Percentiles rank a stretch among this genome's conserved stretches.
Conservation (phyloP, 768 basidiomycete species). For the Pluteus cervinus region DNA sequence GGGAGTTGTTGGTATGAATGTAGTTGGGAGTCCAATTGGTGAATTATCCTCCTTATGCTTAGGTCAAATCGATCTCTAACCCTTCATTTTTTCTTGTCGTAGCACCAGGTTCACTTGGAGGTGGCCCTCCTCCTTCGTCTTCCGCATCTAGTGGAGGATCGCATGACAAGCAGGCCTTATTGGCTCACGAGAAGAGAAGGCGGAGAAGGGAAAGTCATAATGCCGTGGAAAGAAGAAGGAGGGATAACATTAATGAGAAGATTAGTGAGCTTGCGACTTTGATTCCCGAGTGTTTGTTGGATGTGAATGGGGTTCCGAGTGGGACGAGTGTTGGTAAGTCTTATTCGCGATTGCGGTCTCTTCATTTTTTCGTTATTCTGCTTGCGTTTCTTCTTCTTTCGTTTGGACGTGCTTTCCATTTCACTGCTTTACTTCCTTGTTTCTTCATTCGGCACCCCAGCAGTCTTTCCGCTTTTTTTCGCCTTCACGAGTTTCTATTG, state of each 20-base stretch:
- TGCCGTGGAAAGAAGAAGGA: conserved; percentile 79
- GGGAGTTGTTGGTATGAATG: conserved; percentile 8
- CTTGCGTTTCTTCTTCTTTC: no score
- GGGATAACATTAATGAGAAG: conserved; percentile 96
- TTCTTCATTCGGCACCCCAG: no score
- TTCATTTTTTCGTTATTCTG: no score
- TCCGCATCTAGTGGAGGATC: no score
- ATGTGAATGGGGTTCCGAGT: conserved; percentile 31
- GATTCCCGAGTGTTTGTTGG: conserved; percentile 82
- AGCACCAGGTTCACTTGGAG: not conserved
- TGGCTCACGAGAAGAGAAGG: conserved; percentile 80
- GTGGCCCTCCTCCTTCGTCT: conserved; percentile 11
- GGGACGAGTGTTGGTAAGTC: conserved; percentile 10
- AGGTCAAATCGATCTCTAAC: no score
- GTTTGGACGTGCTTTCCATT: no score
- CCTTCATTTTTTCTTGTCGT: no score
- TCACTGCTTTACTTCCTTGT: no score
- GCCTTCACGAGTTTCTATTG: no score
- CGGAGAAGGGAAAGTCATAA: conserved; percentile 85
- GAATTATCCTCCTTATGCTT: no score
- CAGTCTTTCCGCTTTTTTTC: no score
- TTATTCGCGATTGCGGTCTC: conserved; percentile 6
- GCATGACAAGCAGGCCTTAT: conserved; percentile 44
- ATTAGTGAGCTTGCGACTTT: conserved; percentile 86
- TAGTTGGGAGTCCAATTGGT: no score